Evolutionary conservation across 1,284 basidiomycete genomes (phyloP), one percentile per base, ranked within the genome.

Genomic region (Schizophyllum amplum): DNA sequence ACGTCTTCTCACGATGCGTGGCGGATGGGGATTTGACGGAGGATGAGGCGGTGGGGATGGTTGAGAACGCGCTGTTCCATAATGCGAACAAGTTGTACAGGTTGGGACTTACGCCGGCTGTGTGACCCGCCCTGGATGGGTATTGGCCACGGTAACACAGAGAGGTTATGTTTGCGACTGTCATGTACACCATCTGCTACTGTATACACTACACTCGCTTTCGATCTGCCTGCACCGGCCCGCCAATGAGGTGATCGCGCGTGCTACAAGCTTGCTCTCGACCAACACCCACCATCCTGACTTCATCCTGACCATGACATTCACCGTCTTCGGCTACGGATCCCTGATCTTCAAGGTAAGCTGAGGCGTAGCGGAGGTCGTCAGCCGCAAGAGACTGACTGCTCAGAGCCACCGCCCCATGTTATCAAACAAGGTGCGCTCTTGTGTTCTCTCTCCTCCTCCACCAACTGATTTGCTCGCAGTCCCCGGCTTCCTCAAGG

Each of bases 401-500:
- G 5, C 13, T 23, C 47, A 2, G 60, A 90, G 87, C 88, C 88
- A 26, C 88, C 89, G 1, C 87, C 87, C 4, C 85, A 89, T 64
- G 80, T 84, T 46, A 70, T 82, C 50, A 68, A 71, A 0, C 74
- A 84, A 77, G 78, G 88, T 86, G 21, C 48, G 48, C 17, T 13
- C 4, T 47, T 4, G 11, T 5, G 25, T 11, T 17, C 27, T 2
- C 6, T 21, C 17, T 24, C 5, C 2, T 20, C 42, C 9, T 23
- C 26, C n/a, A 23, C 25, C 33, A 1, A 23, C 1, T 25, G 4
- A 42, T 25, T 25, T 26, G 5, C 7, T 52, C n/a, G 23, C 54
- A 90, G 88, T 76, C 1, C 80, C 90, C 0, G 92, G 92, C 23
- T 95, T 84, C 66, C 74, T 95, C 63, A 92, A 91, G 69, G 90